Conservation (phyloP, 129 eudicot genomes). For the Mikania micrantha region DNA sequence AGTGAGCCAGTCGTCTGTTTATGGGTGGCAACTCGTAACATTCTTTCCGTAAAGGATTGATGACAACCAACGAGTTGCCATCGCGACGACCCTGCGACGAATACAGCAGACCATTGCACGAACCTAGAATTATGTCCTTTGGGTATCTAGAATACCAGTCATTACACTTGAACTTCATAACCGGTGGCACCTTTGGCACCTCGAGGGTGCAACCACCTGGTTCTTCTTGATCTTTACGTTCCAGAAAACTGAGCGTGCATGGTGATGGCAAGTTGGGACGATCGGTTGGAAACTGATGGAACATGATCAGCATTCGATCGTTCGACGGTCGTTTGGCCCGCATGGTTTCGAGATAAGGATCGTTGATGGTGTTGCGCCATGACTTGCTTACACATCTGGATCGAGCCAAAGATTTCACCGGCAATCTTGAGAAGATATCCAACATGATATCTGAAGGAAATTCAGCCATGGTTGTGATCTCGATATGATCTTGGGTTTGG, state of each 20-base stretch:
- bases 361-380: background rate
- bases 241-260: background rate
- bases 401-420: background rate
- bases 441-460: background rate
- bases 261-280: background rate
- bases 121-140: background rate
- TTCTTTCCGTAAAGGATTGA: background rate
- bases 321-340: background rate
- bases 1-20: background rate
- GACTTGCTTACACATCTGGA: background rate
- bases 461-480: background rate
- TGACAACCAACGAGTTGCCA: background rate
- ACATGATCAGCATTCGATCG: background rate
- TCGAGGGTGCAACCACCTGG: background rate
- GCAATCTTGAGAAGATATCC: background rate
- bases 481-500: background rate
- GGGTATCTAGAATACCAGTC: too few relatives aligned
- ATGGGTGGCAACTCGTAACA: conserved; percentile 1
- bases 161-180: background rate
- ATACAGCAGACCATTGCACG: background rate
- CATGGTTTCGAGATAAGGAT: background rate
- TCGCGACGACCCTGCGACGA: too few relatives aligned
- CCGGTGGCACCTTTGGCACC: background rate
- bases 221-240: background rate
- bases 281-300: background rate